Conservation (phyloP, 2,329 filamentous ascomycete species). For the Pseudogymnoascus sp. region DNA sequence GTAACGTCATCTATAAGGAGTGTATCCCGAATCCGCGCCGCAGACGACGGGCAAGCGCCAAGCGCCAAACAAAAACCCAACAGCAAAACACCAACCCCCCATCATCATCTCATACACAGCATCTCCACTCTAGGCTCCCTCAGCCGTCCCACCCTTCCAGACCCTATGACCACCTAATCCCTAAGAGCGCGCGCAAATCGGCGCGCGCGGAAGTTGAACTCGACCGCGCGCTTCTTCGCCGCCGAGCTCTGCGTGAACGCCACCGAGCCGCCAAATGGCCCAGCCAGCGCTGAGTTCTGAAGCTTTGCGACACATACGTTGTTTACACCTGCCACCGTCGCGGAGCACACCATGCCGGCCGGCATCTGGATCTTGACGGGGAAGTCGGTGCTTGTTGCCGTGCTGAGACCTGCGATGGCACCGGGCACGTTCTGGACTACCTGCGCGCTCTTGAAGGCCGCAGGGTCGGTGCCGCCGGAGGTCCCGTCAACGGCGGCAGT, state of each 20-base stretch:
- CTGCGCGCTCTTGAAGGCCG: conserved; percentile 53
- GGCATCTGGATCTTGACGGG: conserved; percentile 61
- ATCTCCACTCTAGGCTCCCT: not conserved
- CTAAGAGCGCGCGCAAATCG: conserved; percentile 28
- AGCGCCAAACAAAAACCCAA: conserved; percentile 5
- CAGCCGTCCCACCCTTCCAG: not conserved
- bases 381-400: conserved; percentile 57
- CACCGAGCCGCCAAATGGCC: conserved; percentile 61
- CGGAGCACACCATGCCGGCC: conserved; percentile 59
- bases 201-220: conserved; percentile 40
- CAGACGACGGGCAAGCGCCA: not conserved
- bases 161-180: not conserved
- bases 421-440: conserved; percentile 59
- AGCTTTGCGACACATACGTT: conserved; percentile 62
- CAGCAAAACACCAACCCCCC: not conserved
- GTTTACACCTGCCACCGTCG: conserved; percentile 48
- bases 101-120: not conserved
- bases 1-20: conserved; percentile 1
- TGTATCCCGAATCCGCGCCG: conserved; percentile 2
- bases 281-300: conserved; percentile 55
- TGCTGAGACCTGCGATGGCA: conserved; percentile 51
- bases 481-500: conserved; percentile 55
- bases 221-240: conserved; percentile 56
- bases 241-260: conserved; percentile 57
- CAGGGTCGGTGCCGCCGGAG: conserved; percentile 54